Conservation (phyloP, 306 rosid genomes). For the Fagus crenata region DNA sequence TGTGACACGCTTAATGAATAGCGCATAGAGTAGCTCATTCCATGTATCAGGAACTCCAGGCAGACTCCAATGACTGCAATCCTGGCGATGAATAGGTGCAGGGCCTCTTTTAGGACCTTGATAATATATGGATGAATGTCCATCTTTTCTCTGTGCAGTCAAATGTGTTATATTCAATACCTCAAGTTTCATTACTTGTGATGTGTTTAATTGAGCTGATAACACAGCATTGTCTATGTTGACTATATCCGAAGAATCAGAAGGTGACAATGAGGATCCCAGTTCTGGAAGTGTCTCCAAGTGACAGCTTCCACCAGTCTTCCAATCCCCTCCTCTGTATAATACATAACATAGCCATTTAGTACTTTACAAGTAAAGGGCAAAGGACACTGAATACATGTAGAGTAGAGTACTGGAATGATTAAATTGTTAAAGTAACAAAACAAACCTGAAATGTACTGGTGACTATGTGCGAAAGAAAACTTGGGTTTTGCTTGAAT, state of each 20-base stretch:
- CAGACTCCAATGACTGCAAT: constrained; percentile 94
- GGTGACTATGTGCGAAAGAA: constrained; percentile 84
- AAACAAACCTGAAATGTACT: constrained; percentile 78
- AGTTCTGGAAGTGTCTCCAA: constrained; percentile 78
- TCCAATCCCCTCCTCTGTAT: constrained; percentile 85
- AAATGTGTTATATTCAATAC: constrained; percentile 63
- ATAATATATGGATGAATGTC: constrained; percentile 75
- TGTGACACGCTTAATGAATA: constrained; percentile 45
- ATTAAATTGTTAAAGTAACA: background rate
- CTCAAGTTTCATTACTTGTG: constrained; percentile 35
- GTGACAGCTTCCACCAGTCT: constrained; percentile 77
- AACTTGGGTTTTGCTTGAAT: constrained; percentile 63
- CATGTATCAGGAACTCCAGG: constrained; percentile 92
- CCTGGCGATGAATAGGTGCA: constrained; percentile 64
- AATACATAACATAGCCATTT: constrained; percentile 18
- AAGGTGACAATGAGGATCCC: constrained; percentile 53
- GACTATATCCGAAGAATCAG: constrained; percentile 57
- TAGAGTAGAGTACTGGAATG: background rate
- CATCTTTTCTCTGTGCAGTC: constrained; percentile 81
- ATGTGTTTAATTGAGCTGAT: constrained; percentile 29
- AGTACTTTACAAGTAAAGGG: constrained; percentile 3
- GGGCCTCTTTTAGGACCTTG: constrained; percentile 44
- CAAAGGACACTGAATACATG: background rate
- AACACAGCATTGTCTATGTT: constrained; percentile 54
- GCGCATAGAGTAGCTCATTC: constrained; percentile 81